A percentile compares a stretch with the other conserved stretches of the same genome.
Evolutionary conservation across 768 basidiomycete genomes (phyloP).

Genomic region (Leccinum obscurum): DNA sequence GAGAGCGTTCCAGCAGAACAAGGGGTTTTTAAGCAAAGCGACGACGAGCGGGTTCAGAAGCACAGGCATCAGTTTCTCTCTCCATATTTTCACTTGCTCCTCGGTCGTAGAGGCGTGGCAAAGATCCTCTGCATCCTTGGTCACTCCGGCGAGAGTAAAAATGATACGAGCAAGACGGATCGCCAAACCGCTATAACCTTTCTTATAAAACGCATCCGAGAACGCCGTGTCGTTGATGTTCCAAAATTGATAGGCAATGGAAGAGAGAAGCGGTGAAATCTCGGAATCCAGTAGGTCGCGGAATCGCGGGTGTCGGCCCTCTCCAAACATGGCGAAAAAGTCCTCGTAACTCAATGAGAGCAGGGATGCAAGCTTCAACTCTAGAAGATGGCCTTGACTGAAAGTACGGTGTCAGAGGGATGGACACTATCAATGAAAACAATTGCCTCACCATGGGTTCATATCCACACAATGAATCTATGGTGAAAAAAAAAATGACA

Average conservation of each 20-base stretch:
- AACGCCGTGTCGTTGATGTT: conserved; percentile 54
- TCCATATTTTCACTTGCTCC: conserved; percentile 67
- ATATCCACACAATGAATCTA: conserved; percentile 73
- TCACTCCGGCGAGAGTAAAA: conserved; percentile 60
- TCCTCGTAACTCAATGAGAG: conserved; percentile 56
- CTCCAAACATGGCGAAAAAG: conserved; percentile 67
- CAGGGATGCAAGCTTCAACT: conserved; percentile 73
- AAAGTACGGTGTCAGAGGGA: not conserved
- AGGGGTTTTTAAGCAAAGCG: conserved; percentile 44
- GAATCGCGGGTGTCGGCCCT: conserved; percentile 61
- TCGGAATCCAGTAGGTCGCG: conserved; percentile 56
- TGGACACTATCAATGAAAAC: not conserved
- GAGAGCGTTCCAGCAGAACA: conserved; percentile 73
- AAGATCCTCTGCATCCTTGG: conserved; percentile 52
- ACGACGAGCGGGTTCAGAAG: conserved; percentile 59
- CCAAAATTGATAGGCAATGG: conserved; percentile 79
- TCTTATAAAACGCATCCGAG: conserved; percentile 59
- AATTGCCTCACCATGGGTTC: conserved; percentile 53
- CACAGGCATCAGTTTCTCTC: conserved; percentile 56
- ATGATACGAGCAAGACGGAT: conserved; percentile 59
- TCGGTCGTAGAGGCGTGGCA: conserved; percentile 53
- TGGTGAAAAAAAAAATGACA: not conserved
- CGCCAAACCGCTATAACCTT: conserved; percentile 68
- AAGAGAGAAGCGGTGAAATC: conserved; percentile 68
- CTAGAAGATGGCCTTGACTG: conserved; percentile 74